Evolutionary conservation across 306 rosid genomes (phyloP).

Genomic region (Mimosa pudica): DNA sequence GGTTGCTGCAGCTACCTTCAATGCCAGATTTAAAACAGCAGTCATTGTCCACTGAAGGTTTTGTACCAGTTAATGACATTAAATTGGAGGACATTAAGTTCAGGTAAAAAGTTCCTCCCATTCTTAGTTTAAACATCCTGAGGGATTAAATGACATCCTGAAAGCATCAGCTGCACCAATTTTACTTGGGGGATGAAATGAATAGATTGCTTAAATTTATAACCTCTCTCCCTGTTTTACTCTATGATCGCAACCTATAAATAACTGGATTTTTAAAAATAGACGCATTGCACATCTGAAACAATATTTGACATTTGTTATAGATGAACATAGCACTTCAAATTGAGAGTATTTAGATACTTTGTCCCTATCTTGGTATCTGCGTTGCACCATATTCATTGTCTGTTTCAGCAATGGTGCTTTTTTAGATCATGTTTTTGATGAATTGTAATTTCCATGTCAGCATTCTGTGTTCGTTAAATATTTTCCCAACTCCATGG

Average conservation of each 20-base stretch:
- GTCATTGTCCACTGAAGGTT: constrained; percentile 76
- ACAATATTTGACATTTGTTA: background rate
- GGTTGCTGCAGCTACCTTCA: constrained; percentile 84
- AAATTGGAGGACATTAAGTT: constrained; percentile 74
- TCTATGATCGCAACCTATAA: background rate
- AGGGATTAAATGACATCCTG: background rate
- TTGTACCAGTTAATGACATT: constrained; percentile 69
- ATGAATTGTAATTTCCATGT: background rate
- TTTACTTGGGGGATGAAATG: background rate
- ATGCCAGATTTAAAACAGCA: constrained; percentile 79
- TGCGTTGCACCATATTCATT: background rate
- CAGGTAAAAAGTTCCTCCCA: constrained; percentile 58
- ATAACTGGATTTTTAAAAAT: background rate
- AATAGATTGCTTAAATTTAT: background rate
- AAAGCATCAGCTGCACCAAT: background rate
- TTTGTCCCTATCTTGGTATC: background rate
- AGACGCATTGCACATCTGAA: background rate
- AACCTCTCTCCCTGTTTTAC: background rate
- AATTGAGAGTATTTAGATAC: background rate
- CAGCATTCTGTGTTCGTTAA: background rate
- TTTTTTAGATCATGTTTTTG: background rate
- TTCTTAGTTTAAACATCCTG: constrained; percentile 12
- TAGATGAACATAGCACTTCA: background rate
- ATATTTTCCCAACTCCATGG: background rate
- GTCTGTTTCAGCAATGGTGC: background rate